Base-by-base conservation (phyloP, 148 eudicot species). In the Cornus kousa region DNA sequence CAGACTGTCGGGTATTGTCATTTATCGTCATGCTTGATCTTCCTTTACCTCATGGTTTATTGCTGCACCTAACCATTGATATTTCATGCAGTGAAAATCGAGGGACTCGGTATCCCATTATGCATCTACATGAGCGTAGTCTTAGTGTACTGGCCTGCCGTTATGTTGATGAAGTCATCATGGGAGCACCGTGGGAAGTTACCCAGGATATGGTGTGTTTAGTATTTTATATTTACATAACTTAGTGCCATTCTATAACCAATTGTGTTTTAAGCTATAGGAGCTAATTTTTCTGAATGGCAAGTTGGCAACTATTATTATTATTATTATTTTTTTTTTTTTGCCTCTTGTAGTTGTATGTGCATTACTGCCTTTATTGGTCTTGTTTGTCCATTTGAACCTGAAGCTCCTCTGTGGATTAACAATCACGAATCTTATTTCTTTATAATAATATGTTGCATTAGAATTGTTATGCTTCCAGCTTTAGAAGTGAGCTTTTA, bases 61-160 rank as follows among this genome's bases (percentile, higher is more conserved):
- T 5, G 66, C 8, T 3, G 23, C 66, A 62, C 66, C 19, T 5
- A 62, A 62, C 4, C 23, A 3, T 5, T 62, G 66, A 17, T 72
- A 6, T 79, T 72, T 57, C 46, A 57, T 84, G 88, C 95, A 95
- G 99, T 83, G 93, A 89, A 74, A 86, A 89, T 43, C 88, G 97
- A 78, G 97, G 99, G 71, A 73, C 79, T 53, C 88, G 88, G 33
- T 87, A 82, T 83, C 99, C 99, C 35, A 81, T 95, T 53, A 95
- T 95, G 99, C 89, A 93, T 82, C 88, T 95, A 68, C 97, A 95
- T 79, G 99, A 93, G 84, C 97, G 99, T 39, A 90, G 97, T 82
- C 97, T 95, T 55, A 89, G 97, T 74, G 99, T 95, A 57, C 79
- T 95, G 80, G 93, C 92, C 74, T 93, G 97, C 79, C 97, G 97